These are phyloP conservation scores for Dothideomycetes sp. DNA, from an alignment of 2,329 filamentous ascomycete species.

Conservation along the genomic window DNA sequence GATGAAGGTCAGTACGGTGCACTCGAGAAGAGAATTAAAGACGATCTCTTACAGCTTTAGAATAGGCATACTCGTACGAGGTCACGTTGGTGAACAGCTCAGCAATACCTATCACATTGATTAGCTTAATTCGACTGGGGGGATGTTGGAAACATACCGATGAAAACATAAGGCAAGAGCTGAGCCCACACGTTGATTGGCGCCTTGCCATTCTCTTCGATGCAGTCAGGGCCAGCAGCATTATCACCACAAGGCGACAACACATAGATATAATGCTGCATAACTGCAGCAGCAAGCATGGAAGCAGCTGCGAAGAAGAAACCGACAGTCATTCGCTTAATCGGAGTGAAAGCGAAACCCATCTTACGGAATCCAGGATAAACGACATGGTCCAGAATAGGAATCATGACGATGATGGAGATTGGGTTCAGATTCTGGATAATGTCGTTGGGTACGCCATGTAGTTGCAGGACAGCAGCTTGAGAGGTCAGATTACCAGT, in stretches of 20 bases:
- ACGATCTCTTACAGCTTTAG: too few relatives aligned
- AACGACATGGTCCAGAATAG: conserved; percentile 35
- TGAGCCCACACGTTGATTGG: conserved; percentile 36
- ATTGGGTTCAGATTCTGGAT: conserved; percentile 34
- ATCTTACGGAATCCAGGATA: conserved; percentile 38
- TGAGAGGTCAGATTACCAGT: conserved; percentile 41
- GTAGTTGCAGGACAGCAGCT: conserved; percentile 33
- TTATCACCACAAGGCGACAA: conserved; percentile 39
- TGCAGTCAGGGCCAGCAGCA: conserved; percentile 1
- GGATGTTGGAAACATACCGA: conserved; percentile 27
- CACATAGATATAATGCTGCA: conserved; percentile 49
- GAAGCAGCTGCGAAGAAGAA: conserved; percentile 45
- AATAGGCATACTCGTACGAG: conserved; percentile 38
- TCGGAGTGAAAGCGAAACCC: conserved; percentile 36
- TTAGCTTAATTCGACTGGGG: background rate
- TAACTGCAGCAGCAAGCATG: conserved; percentile 45
- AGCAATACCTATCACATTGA: conserved; percentile 7
- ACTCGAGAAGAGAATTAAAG: too few relatives aligned
- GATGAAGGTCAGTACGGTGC: too few relatives aligned
- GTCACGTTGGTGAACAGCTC: conserved; percentile 40
- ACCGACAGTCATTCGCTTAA: conserved; percentile 46
- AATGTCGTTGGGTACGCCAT: conserved; percentile 40
- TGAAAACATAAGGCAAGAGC: conserved; percentile 34
- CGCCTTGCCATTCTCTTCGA: conserved; percentile 8
- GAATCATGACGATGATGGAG: conserved; percentile 37